Percentiles rank a stretch among this genome's conserved stretches.
Conservation (phyloP, 129 eudicot species). For the Mikania micrantha region DNA sequence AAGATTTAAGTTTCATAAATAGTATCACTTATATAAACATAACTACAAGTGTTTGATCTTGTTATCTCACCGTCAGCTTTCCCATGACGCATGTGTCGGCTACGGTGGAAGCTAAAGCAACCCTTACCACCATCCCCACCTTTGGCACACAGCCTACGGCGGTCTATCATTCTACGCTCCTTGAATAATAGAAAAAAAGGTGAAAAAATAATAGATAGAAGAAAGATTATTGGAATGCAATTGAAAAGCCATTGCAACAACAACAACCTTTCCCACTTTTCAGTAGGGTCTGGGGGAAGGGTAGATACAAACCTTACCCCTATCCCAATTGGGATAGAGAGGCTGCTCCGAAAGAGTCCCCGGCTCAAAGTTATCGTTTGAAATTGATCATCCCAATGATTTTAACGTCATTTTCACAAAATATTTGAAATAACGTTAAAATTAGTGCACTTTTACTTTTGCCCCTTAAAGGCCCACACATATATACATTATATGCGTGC, state of each 20-base stretch:
- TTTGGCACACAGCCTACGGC: slow-evolving; percentile 65
- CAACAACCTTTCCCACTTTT: no score
- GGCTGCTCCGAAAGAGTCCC: no score
- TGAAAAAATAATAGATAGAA: background rate
- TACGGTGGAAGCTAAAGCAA: slow-evolving; percentile 76
- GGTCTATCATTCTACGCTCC: slow-evolving; percentile 92
- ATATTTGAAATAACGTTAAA: no score
- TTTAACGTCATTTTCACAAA: no score
- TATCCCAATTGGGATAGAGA: no score
- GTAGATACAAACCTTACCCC: no score
- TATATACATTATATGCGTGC: no score
- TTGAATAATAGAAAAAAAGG: slow-evolving; percentile 16
- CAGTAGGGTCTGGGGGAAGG: no score
- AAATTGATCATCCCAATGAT: no score
- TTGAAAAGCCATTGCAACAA: background rate
- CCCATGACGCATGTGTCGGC: slow-evolving; percentile 73
- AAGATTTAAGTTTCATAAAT: background rate
- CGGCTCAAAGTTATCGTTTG: no score
- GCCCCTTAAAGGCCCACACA: no score
- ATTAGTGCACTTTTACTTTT: no score
- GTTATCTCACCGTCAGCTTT: slow-evolving; percentile 74
- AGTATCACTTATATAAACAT: background rate
- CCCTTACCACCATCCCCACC: slow-evolving; percentile 99
- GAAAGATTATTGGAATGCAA: background rate
- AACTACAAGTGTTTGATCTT: background rate